phyloP scores from a whole-genome alignment of 768 basidiomycete species.

The Mycena chlorophos region DNA sequence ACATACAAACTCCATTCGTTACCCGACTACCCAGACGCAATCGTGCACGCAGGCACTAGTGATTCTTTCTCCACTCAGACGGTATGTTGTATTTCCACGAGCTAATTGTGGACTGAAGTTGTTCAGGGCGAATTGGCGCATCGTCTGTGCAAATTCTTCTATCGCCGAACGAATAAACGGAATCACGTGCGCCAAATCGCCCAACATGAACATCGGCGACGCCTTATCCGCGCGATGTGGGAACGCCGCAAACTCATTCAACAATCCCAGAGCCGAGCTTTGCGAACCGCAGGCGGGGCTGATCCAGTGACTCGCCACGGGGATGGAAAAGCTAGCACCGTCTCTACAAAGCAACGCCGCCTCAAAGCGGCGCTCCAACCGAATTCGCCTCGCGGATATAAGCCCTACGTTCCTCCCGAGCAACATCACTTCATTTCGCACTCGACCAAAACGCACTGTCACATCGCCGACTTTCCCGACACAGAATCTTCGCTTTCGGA shows the following conservation, averaged over 20 bases:
- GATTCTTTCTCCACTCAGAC: background rate
- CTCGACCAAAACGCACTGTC: no score
- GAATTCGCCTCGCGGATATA: background rate
- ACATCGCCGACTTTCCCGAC: no score
- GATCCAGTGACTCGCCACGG: background rate
- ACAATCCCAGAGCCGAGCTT: background rate
- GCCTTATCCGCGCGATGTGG: background rate
- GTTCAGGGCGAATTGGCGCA: background rate
- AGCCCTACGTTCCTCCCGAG: background rate
- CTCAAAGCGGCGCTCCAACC: background rate
- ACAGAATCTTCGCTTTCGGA: no score
- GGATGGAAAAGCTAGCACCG: background rate
- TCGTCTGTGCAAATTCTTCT: background rate
- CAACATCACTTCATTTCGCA: background rate
- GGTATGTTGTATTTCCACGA: background rate
- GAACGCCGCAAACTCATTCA: background rate
- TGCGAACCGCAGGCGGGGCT: no score
- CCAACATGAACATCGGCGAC: background rate
- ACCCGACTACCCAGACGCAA: slow-evolving; percentile 17
- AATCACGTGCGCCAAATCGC: background rate
- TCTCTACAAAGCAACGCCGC: background rate
- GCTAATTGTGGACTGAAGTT: slow-evolving; percentile 13
- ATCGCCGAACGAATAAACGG: background rate
- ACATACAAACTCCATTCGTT: slow-evolving; percentile 39
- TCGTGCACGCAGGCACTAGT: slow-evolving; percentile 4